These are phyloP conservation scores for Ceratocystis smalleyi DNA, from an alignment of 2,329 filamentous ascomycete species.

Conservation along the genomic window DNA sequence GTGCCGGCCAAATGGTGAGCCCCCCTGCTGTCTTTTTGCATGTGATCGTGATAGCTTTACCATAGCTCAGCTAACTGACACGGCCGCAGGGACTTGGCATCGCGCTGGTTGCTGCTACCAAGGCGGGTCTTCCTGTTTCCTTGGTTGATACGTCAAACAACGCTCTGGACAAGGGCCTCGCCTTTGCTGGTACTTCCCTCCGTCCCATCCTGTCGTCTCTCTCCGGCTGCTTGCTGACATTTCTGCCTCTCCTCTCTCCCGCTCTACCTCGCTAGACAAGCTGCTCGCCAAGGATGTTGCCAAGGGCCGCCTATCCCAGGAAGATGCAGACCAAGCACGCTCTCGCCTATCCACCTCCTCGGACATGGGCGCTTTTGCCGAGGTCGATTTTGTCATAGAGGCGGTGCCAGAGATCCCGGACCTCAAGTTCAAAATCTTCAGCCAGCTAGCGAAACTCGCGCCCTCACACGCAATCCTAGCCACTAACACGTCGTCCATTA, in stretches of 20 bases:
- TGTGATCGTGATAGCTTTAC: background rate
- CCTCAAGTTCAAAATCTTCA: slow-evolving; percentile 80
- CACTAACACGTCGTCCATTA: slow-evolving; percentile 97
- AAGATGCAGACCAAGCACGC: slow-evolving; percentile 59
- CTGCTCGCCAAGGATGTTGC: slow-evolving; percentile 82
- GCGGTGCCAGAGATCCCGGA: slow-evolving; percentile 84
- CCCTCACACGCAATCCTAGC: slow-evolving; percentile 77
- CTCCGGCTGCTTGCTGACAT: background rate
- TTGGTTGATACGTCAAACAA: slow-evolving; percentile 72
- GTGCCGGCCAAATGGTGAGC: slow-evolving; percentile 87
- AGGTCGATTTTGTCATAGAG: slow-evolving; percentile 95
- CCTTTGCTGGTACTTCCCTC: slow-evolving; percentile 57
- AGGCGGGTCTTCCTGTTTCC: slow-evolving; percentile 67
- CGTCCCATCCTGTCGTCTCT: background rate
- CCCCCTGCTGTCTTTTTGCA: slow-evolving; percentile 15
- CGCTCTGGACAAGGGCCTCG: slow-evolving; percentile 74
- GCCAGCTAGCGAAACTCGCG: slow-evolving; percentile 63
- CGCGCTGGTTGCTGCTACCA: slow-evolving; percentile 80
- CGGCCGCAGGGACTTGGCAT: slow-evolving; percentile 69
- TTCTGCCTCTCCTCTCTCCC: background rate
- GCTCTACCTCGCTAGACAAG: slow-evolving; percentile 45
- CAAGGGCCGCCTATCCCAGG: slow-evolving; percentile 71
- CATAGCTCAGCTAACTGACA: slow-evolving; percentile 17
- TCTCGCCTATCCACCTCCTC: slow-evolving; percentile 55
- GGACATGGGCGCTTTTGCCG: slow-evolving; percentile 57